These are phyloP conservation scores for Scheffersomyces segobiensis DNA, from an alignment of 1,139 yeast genomes.

Conservation along the genomic window DNA sequence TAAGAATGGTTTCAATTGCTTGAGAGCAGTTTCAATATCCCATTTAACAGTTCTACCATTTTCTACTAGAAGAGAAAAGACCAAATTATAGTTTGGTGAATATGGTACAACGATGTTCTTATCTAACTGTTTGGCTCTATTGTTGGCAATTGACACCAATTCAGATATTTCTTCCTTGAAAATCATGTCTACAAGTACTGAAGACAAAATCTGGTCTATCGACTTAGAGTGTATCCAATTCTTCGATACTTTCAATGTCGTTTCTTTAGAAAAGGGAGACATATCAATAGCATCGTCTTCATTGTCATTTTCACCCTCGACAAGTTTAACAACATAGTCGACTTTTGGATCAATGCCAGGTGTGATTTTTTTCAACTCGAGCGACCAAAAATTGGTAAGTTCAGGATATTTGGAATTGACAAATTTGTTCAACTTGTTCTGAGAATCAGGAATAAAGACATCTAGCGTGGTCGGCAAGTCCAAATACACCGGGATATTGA, in stretches of 20 bases:
- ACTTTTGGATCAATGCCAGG: constrained; percentile 8
- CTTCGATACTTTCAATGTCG: constrained; percentile 28
- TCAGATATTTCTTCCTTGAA: constrained; percentile 28
- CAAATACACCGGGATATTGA: constrained; percentile 60
- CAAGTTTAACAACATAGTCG: constrained; percentile 26
- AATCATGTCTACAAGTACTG: constrained; percentile 34
- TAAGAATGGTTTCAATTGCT: constrained; percentile 29
- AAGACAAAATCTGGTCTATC: constrained; percentile 34
- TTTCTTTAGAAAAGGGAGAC: constrained; percentile 35
- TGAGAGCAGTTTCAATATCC: constrained; percentile 35
- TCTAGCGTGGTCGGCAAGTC: constrained; percentile 34
- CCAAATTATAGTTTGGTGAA: constrained; percentile 63
- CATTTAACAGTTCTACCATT: constrained; percentile 40
- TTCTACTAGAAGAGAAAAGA: constrained; percentile 57
- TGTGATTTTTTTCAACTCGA: constrained; percentile 22
- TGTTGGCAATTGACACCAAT: constrained; percentile 4
- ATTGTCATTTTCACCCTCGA: constrained; percentile 5
- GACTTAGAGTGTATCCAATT: constrained; percentile 25
- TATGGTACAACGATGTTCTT: constrained; percentile 50
- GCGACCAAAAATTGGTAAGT: constrained; percentile 25
- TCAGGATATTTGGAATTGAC: constrained; percentile 23
- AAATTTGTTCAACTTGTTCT: constrained; percentile 28
- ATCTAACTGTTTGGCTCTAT: constrained; percentile 15
- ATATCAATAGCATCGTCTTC: constrained; percentile 11
- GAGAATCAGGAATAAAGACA: constrained; percentile 28